These are phyloP conservation scores for Thozetella sp. DNA, from an alignment of 495 filamentous ascomycete species.

Conservation along the genomic window DNA sequence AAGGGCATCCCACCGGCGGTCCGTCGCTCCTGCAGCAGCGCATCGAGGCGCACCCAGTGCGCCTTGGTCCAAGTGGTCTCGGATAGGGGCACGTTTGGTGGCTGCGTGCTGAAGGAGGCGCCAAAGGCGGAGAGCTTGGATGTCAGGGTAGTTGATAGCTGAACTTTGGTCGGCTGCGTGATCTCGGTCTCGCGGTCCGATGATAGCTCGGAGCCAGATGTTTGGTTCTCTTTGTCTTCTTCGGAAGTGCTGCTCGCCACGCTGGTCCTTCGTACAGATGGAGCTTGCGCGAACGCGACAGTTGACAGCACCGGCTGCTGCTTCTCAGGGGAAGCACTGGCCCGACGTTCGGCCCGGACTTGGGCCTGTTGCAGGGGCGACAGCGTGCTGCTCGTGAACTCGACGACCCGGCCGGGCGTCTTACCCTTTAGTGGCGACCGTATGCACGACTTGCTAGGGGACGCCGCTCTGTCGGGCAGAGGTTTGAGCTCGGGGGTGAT, in stretches of 20 bases:
- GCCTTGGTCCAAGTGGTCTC: constrained; percentile 35
- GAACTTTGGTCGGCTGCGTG: neutral
- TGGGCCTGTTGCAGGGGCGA: constrained; percentile 34
- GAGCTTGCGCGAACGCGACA: constrained; percentile 3
- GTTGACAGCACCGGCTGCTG: constrained; percentile 6
- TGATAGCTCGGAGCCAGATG: neutral
- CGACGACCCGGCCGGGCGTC: constrained; percentile 47
- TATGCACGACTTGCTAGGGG: constrained; percentile 51
- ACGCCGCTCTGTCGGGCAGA: constrained; percentile 33
- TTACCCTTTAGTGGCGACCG: constrained; percentile 52
- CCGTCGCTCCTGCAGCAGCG: constrained; percentile 30
- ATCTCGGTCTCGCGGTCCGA: neutral
- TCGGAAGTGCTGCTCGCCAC: neutral
- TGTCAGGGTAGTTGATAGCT: neutral
- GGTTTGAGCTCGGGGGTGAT: constrained; percentile 10
- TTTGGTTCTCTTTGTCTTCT: constrained; percentile 7
- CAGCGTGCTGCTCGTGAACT: constrained; percentile 40
- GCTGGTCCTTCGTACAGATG: constrained; percentile 1
- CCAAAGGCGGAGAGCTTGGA: neutral
- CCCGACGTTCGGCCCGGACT: constrained; percentile 20
- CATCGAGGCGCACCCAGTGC: constrained; percentile 43
- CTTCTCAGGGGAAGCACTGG: constrained; percentile 19
- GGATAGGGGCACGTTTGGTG: constrained; percentile 19
- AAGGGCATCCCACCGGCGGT: constrained; percentile 21
- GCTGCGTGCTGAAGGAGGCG: constrained; percentile 1